Conservation (phyloP, 768 basidiomycete species). For the Lentinula sp. region DNA sequence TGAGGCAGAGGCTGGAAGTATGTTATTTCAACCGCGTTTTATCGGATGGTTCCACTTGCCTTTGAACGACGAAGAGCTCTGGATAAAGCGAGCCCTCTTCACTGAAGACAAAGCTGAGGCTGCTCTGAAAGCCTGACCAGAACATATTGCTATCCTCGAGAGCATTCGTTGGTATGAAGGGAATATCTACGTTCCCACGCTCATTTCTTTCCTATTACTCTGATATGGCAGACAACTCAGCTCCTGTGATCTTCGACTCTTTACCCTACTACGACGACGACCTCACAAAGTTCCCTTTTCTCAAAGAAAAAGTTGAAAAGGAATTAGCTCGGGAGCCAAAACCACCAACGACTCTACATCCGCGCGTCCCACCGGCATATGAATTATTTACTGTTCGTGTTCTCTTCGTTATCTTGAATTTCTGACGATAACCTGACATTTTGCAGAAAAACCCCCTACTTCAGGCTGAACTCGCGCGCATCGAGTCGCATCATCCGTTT, state of each 20-base stretch:
- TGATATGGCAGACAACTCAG: slow-evolving; percentile 17
- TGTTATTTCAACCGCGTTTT: neutral
- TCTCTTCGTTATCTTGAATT: neutral
- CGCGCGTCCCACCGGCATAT: slow-evolving; percentile 58
- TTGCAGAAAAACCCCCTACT: slow-evolving; percentile 62
- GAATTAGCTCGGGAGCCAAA: slow-evolving; percentile 72
- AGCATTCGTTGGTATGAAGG: slow-evolving; percentile 26
- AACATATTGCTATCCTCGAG: slow-evolving; percentile 37
- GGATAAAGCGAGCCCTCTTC: slow-evolving; percentile 30
- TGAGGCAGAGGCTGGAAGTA: slow-evolving; percentile 48
- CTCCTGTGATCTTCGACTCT: slow-evolving; percentile 62
- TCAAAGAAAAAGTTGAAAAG: slow-evolving; percentile 70
- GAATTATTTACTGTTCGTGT: slow-evolving; percentile 66
- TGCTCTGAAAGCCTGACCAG: slow-evolving; percentile 36
- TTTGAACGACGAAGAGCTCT: slow-evolving; percentile 40
- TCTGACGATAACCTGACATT: neutral
- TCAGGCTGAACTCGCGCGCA: slow-evolving; percentile 66
- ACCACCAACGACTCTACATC: slow-evolving; percentile 56
- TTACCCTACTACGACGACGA: slow-evolving; percentile 96
- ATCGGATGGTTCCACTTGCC: slow-evolving; percentile 27
- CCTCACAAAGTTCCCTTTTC: slow-evolving; percentile 64
- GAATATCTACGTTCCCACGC: slow-evolving; percentile 17
- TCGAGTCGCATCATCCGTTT: slow-evolving; percentile 62
- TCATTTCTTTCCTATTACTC: slow-evolving; percentile 1
- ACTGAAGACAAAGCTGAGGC: slow-evolving; percentile 24